Percentiles rank a stretch among this genome's conserved stretches.
Evolutionary conservation across 1,139 yeast species (phyloP).

Genomic region (Hemisphaericaspora xylanilytica): DNA sequence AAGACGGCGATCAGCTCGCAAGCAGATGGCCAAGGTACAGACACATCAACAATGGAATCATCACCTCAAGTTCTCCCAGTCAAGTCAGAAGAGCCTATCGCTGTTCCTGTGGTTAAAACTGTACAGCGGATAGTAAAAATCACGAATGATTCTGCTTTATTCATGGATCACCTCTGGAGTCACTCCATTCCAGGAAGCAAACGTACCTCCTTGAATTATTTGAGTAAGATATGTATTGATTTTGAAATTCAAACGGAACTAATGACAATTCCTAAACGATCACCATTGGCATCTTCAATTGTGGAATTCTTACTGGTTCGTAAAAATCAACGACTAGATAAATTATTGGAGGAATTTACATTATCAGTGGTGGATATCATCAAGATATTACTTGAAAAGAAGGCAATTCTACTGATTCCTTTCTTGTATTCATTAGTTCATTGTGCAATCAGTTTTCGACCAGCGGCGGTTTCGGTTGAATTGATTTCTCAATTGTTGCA

Average conservation of each 20-base stretch:
- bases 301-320: conserved; percentile 39
- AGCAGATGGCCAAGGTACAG: not conserved
- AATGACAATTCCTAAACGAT: conserved; percentile 28
- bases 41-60: not conserved
- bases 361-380: conserved; percentile 38
- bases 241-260: conserved; percentile 28
- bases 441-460: conserved; percentile 53
- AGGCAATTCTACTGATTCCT: conserved; percentile 45
- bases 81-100: not conserved
- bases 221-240: conserved; percentile 47
- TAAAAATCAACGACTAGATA: conserved; percentile 44
- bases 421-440: conserved; percentile 53
- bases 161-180: conserved; percentile 38
- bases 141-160: conserved; percentile 34
- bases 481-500: conserved; percentile 24
- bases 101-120: conserved; percentile 1
- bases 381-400: conserved; percentile 21
- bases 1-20: conserved; percentile 7
- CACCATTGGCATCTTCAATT: conserved; percentile 33
- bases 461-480: conserved; percentile 48
- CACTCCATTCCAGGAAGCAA: conserved; percentile 49
- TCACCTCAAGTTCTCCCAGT: not conserved
- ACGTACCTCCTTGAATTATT: conserved; percentile 47
- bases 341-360: conserved; percentile 39
- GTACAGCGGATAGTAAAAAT: conserved; percentile 23